These are phyloP conservation scores for Russula foetens DNA, from an alignment of 768 basidiomycete genomes.

Conservation along the genomic window DNA sequence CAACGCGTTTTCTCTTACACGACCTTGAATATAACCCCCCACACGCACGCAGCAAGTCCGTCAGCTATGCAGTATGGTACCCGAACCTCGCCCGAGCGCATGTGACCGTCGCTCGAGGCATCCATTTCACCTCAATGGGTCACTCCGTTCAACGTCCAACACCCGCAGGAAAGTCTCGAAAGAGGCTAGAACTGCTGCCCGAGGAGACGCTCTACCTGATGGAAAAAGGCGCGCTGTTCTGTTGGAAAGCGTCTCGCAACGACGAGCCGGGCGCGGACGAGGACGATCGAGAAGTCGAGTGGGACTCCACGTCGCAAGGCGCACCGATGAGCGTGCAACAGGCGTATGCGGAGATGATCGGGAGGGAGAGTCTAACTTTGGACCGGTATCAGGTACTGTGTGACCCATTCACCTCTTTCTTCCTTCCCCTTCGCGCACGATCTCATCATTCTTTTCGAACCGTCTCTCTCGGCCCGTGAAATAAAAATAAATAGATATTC, in stretches of 20 bases:
- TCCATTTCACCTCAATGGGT: constrained; percentile 75
- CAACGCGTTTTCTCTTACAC: not conserved
- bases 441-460: no score
- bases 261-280: constrained; percentile 20
- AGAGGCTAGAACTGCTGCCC: constrained; percentile 78
- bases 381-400: constrained; percentile 81
- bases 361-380: constrained; percentile 62
- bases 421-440: no score
- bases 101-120: constrained; percentile 71
- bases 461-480: no score
- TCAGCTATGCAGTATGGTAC: constrained; percentile 79
- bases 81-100: constrained; percentile 55
- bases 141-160: constrained; percentile 55
- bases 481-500: constrained; percentile 47
- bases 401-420: not conserved
- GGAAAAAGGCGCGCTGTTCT: constrained; percentile 82
- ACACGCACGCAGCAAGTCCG: constrained; percentile 46
- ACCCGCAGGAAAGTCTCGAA: constrained; percentile 39
- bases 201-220: constrained; percentile 94
- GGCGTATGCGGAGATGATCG: constrained; percentile 80
- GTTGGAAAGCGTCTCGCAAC: constrained; percentile 53
- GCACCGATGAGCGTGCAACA: constrained; percentile 89
- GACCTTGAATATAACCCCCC: not conserved
- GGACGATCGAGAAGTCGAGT: constrained; percentile 29
- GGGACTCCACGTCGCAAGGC: constrained; percentile 36